Percentiles rank a stretch among this genome's conserved stretches.
phyloP scores from a whole-genome alignment of 116 monocot species.

The Posidonia oceanica region DNA sequence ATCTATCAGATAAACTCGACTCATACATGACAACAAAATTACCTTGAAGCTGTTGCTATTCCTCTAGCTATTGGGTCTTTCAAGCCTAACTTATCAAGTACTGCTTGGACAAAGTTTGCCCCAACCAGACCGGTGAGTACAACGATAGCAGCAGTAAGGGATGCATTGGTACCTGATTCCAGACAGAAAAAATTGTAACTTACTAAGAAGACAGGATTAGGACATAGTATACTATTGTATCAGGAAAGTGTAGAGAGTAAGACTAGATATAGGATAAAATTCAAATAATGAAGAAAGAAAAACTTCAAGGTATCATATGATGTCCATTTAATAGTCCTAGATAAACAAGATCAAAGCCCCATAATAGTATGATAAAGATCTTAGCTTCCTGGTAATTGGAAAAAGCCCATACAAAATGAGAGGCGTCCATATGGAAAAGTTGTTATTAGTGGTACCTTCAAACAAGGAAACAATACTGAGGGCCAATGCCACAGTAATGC shows the following conservation, averaged over 20 bases:
- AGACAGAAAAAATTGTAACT: too few species aligned
- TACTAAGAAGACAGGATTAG: too few species aligned
- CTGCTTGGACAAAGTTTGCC: constrained; percentile 93
- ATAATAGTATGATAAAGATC: not conserved
- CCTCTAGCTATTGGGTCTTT: constrained; percentile 95
- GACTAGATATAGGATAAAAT: not conserved
- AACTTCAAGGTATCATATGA: not conserved
- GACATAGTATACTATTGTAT: too few species aligned
- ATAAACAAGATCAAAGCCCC: not conserved
- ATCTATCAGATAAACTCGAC: too few species aligned
- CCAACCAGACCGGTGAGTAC: constrained; percentile 93
- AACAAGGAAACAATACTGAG: constrained; percentile 96
- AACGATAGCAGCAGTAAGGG: constrained; percentile 89
- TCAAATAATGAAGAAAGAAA: not conserved
- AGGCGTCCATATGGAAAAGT: not conserved
- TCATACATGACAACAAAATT: constrained; percentile 1
- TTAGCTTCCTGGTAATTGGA: not conserved
- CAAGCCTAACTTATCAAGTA: constrained; percentile 70
- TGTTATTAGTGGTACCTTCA: constrained; percentile 45
- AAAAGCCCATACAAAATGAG: not conserved
- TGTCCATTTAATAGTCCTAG: not conserved
- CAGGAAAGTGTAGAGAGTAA: too few species aligned
- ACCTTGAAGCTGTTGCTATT: constrained; percentile 98
- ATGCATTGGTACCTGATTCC: constrained; percentile 61
- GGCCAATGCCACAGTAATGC: constrained; percentile 94